Percentiles rank a stretch among this genome's conserved stretches.
Evolutionary conservation across 495 filamentous ascomycete genomes (phyloP).

Genomic region (Annulohypoxylon nitens): DNA sequence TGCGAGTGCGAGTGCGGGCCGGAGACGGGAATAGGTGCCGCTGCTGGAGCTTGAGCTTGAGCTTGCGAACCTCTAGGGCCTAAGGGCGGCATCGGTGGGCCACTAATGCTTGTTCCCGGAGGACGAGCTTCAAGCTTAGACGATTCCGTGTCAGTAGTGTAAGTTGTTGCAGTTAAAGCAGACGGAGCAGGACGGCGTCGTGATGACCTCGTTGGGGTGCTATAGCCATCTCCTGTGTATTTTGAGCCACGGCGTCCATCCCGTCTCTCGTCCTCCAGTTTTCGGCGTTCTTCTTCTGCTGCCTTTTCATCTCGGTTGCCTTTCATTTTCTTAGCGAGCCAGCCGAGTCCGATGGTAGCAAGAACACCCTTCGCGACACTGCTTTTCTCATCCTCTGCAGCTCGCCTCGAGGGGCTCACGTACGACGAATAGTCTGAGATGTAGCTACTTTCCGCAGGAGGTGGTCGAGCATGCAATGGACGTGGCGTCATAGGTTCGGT

Average conservation of each 20-base stretch:
- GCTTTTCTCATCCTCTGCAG: constrained; percentile 55
- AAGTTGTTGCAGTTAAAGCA: constrained; percentile 52
- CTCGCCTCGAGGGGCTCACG: constrained; percentile 60
- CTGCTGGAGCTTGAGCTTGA: constrained; percentile 56
- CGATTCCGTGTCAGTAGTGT: constrained; percentile 57
- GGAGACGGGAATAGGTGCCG: constrained; percentile 19
- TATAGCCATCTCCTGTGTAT: constrained; percentile 72
- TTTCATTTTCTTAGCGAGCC: constrained; percentile 72
- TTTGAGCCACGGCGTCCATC: constrained; percentile 56
- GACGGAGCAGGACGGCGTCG: constrained; percentile 52
- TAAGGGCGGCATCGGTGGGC: constrained; percentile 57
- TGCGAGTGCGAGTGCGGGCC: constrained; percentile 43
- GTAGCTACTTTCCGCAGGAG: constrained; percentile 57
- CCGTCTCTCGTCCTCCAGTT: constrained; percentile 63
- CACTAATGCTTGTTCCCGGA: constrained; percentile 40
- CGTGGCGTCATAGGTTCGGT: constrained; percentile 56
- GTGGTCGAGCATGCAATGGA: constrained; percentile 56
- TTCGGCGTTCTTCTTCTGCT: constrained; percentile 74
- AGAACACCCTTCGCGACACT: constrained; percentile 70
- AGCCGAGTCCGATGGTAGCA: constrained; percentile 76
- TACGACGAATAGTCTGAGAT: constrained; percentile 67
- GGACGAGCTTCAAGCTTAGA: constrained; percentile 59
- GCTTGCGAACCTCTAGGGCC: constrained; percentile 59
- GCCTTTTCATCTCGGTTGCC: constrained; percentile 72
- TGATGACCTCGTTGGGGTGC: constrained; percentile 66